phyloP scores from a whole-genome alignment of 2,329 filamentous ascomycete species.

The Westerdykella sp. region DNA sequence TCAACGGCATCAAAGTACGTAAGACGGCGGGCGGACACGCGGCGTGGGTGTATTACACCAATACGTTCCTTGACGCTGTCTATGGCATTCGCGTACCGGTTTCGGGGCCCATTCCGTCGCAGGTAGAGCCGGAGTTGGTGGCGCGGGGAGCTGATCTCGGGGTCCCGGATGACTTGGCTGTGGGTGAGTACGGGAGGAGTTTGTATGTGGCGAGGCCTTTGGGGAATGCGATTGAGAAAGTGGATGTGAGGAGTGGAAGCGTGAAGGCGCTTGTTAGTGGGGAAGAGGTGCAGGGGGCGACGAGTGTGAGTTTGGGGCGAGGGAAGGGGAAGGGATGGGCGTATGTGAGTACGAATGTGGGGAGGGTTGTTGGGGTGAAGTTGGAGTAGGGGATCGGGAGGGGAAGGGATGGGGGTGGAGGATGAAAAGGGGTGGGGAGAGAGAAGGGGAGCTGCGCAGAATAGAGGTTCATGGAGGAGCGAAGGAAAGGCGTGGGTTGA shows the following conservation, averaged over 20 bases:
- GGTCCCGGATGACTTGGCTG: conserved; percentile 15
- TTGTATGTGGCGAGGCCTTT: conserved; percentile 8
- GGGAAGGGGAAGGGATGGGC: conserved; percentile 10
- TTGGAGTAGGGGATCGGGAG: not conserved
- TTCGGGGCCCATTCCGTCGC: not conserved
- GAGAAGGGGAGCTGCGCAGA: no score
- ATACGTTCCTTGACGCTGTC: conserved; percentile 7
- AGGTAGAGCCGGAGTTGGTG: conserved; percentile 1
- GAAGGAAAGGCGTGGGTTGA: no score
- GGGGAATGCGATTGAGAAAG: conserved; percentile 7
- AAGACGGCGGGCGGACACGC: not conserved
- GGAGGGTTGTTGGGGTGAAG: conserved; percentile 17
- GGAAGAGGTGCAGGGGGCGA: conserved; percentile 9
- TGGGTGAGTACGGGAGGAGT: conserved; percentile 10
- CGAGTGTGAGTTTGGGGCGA: conserved; percentile 13
- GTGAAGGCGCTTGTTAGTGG: conserved; percentile 5
- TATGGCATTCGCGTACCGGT: conserved; percentile 10
- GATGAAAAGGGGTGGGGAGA: no score
- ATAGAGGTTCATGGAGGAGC: no score
- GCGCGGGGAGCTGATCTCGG: conserved; percentile 3
- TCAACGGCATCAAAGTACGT: conserved; percentile 20
- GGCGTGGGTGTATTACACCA: conserved; percentile 17
- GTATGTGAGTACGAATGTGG: conserved; percentile 22
- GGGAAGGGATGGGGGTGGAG: no score
- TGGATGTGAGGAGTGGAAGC: conserved; percentile 9